Evolutionary conservation across 768 basidiomycete species (phyloP).

Genomic region (Sistotremastrum niveocremeum): DNA sequence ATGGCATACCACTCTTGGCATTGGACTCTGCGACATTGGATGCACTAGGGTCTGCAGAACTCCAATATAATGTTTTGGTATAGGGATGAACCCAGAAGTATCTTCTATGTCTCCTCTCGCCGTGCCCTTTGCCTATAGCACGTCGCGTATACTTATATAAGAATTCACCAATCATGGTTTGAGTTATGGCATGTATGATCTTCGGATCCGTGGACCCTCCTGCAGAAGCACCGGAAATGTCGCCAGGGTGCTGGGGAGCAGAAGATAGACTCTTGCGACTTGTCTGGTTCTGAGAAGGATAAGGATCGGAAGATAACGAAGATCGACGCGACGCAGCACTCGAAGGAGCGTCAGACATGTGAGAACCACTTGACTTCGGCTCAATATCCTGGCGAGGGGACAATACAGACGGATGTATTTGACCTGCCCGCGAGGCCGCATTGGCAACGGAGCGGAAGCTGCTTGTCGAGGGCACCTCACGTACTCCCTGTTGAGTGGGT

Average conservation of each 20-base stretch:
- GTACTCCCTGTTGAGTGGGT: conserved; percentile 44
- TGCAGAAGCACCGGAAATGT: conserved; percentile 29
- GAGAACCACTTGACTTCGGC: conserved; percentile 51
- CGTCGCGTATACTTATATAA: conserved; percentile 93
- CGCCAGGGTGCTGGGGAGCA: conserved; percentile 21
- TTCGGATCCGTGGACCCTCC: conserved; percentile 67
- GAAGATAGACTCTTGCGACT: conserved; percentile 10
- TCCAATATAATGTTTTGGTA: conserved; percentile 96
- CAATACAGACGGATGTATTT: conserved; percentile 26
- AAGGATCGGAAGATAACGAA: conserved; percentile 70
- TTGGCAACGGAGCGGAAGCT: conserved; percentile 71
- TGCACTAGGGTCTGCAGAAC: conserved; percentile 84
- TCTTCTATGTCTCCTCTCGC: conserved; percentile 78
- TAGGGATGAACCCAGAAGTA: conserved; percentile 99
- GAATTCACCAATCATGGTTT: conserved; percentile 99
- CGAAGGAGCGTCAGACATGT: conserved; percentile 44
- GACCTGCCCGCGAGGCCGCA: conserved; percentile 34
- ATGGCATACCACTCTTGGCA: conserved; percentile 84
- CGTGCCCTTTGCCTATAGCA: conserved; percentile 80
- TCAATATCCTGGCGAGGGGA: conserved; percentile 39
- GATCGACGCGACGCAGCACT: conserved; percentile 62
- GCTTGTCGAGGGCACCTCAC: conserved; percentile 62
- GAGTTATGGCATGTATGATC: conserved; percentile 93
- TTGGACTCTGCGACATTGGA: conserved; percentile 80
- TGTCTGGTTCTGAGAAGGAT: conserved; percentile 31